Percentiles rank a stretch among this genome's conserved stretches.
phyloP scores from a whole-genome alignment of 495 filamentous ascomycete genomes.

The Lepidopterella palustris region DNA sequence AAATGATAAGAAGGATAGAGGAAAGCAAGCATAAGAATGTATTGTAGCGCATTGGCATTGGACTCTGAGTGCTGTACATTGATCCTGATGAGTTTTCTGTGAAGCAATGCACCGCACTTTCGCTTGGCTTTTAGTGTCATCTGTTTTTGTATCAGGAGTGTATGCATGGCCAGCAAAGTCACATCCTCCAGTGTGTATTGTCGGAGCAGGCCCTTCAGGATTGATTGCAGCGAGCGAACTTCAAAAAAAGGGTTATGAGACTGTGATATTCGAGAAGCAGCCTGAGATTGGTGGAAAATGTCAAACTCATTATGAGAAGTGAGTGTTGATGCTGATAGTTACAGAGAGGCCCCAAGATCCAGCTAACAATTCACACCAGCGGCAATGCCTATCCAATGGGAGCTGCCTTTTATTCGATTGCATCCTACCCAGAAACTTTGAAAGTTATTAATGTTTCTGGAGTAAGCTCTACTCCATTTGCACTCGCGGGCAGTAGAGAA shows the following conservation, averaged over 20 bases:
- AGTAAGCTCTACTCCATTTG: constrained; percentile 14
- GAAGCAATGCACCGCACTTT: constrained; percentile 3
- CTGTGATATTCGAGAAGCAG: constrained; percentile 28
- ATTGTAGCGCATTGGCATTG: background rate
- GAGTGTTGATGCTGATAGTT: constrained; percentile 11
- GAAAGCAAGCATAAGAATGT: background rate
- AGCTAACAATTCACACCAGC: constrained; percentile 18
- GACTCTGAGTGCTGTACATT: background rate
- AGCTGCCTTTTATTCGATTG: constrained; percentile 26
- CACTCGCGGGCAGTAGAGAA: constrained; percentile 11
- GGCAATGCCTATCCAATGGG: constrained; percentile 26
- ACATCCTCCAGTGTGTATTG: constrained; percentile 24
- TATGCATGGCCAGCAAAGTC: constrained; percentile 9
- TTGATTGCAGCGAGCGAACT: constrained; percentile 24
- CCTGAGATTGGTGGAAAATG: constrained; percentile 26
- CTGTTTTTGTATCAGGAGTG: constrained; percentile 7
- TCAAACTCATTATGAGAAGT: constrained; percentile 28
- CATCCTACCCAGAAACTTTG: constrained; percentile 19
- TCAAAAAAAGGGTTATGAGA: constrained; percentile 20
- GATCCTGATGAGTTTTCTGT: background rate
- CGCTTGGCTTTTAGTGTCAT: constrained; percentile 4
- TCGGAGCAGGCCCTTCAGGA: constrained; percentile 24
- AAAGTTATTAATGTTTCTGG: constrained; percentile 20
- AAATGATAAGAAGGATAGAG: background rate
- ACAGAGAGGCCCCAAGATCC: background rate